Base-by-base conservation (phyloP, 306 rosid species). In the Acmispon strigosus region DNA sequence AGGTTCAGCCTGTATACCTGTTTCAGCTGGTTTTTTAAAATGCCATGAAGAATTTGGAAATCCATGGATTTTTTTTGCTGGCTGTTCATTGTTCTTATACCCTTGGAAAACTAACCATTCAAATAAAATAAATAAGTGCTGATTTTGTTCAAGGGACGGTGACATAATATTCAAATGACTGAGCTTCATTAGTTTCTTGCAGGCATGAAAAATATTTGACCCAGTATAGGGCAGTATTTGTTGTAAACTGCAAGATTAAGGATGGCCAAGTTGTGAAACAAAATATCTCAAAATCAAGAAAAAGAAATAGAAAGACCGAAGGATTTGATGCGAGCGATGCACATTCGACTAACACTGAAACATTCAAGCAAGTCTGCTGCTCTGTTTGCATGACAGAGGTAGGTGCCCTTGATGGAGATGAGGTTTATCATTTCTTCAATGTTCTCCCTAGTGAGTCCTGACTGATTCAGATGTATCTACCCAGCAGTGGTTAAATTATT, bases 161-260 rank as follows among this genome's bases (percentile, higher is more conserved):
- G 78, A 76, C 18, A 16, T 45, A 3, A 54, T 57, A 24, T 27
- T 24, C 65, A 2, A 45, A 17, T 45, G 73, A 58, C 70, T 41
- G 64, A 66, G 19, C 68, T 57, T 62, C 39, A 52, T 62, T 75
- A 16, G 42, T 29, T 49, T 82, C 47, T 62, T 84, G 88, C 72
- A 89, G 91, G 91, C 97, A 91, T 22, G 96, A 89, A 77, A 87
- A 81, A 58, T 82, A 89, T 78, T 52, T 87, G 77, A 89, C 96
- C 52, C 93, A 87, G 69, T 87, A 92, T 77, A 81, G 94, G 59
- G 96, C 97, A 29, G 54, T 89, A 22, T 89, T 87, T 83, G 91
- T 84, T 20, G 75, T 62, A 10, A 92, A 89, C 76, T 89, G 93
- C 82, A 84, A 89, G 76, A 77, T 84, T 66, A 86, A 78, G 58